Evolutionary conservation across 176 grass and related monocot species (phyloP).

Genomic region (Tillandsia leiboldiana): DNA sequence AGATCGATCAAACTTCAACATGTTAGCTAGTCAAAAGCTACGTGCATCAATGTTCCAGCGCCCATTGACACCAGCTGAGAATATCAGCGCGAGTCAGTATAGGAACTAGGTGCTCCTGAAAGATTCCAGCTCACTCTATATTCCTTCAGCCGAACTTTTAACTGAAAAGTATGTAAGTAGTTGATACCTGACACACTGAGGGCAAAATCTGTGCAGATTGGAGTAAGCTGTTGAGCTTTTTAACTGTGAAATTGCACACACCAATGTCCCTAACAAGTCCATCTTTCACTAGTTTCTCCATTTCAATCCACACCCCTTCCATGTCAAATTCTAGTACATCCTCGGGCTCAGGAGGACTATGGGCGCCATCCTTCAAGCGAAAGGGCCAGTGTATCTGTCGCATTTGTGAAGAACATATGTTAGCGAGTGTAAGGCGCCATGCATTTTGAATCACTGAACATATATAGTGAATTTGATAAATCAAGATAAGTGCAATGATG

Average conservation of each 20-base stretch:
- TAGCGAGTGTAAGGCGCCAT: not conserved
- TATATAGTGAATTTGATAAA: not conserved
- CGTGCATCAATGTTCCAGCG: too few relatives aligned
- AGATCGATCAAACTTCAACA: too few relatives aligned
- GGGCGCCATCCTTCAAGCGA: conserved; percentile 54
- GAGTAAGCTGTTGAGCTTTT: conserved; percentile 52
- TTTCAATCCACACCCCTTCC: conserved; percentile 74
- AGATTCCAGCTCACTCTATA: too few relatives aligned
- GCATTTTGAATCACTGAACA: too few relatives aligned
- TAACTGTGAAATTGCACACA: conserved; percentile 50
- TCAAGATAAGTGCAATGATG: not conserved
- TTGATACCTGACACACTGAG: conserved; percentile 62
- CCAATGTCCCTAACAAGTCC: conserved; percentile 57
- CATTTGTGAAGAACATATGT: not conserved
- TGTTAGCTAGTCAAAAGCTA: too few relatives aligned
- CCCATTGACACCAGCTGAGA: too few relatives aligned
- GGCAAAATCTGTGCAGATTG: conserved; percentile 33
- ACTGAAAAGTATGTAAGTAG: not conserved
- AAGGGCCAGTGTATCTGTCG: conserved; percentile 72
- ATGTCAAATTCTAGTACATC: conserved; percentile 75
- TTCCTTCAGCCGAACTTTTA: not conserved
- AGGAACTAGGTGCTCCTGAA: too few relatives aligned
- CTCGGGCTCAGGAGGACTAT: conserved; percentile 41
- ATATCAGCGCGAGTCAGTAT: too few relatives aligned
- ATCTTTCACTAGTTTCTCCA: conserved; percentile 58